These are phyloP conservation scores for Mortierella hygrophila DNA, from an alignment of 192 early-diverging fungal genomes.

Conservation along the genomic window DNA sequence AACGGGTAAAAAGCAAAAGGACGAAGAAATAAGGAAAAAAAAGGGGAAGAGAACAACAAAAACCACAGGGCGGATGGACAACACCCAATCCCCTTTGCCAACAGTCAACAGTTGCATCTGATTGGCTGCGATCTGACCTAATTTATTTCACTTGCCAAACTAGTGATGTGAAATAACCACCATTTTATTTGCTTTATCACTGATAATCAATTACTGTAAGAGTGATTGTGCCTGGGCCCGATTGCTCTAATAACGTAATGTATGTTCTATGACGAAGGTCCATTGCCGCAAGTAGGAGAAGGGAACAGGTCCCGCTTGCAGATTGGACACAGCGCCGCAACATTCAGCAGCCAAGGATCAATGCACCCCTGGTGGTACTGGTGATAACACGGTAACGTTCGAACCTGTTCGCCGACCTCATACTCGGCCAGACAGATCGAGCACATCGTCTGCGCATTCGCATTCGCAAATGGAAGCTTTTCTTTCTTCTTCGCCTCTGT, in stretches of 20 bases:
- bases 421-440: slow-evolving; percentile 67
- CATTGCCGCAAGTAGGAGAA: background rate
- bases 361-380: slow-evolving; percentile 68
- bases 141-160: background rate
- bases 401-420: slow-evolving; percentile 58
- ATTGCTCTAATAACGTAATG: background rate
- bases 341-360: slow-evolving; percentile 65
- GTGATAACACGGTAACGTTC: slow-evolving; percentile 64
- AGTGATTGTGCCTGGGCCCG: no score
- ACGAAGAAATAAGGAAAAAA: background rate
- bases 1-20: background rate
- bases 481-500: background rate
- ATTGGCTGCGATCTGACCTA: background rate
- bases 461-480: slow-evolving; percentile 47
- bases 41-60: no score
- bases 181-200: background rate
- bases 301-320: slow-evolving; percentile 62
- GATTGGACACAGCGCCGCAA: slow-evolving; percentile 66
- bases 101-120: background rate
- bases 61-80: background rate
- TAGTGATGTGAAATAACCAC: background rate
- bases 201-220: background rate
- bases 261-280: background rate
- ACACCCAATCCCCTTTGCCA: background rate
- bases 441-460: slow-evolving; percentile 57